A percentile compares a stretch with the other conserved stretches of the same genome.
Evolutionary conservation across 176 grass and related monocot species (phyloP).

Genomic region (Metroxylon sagu): DNA sequence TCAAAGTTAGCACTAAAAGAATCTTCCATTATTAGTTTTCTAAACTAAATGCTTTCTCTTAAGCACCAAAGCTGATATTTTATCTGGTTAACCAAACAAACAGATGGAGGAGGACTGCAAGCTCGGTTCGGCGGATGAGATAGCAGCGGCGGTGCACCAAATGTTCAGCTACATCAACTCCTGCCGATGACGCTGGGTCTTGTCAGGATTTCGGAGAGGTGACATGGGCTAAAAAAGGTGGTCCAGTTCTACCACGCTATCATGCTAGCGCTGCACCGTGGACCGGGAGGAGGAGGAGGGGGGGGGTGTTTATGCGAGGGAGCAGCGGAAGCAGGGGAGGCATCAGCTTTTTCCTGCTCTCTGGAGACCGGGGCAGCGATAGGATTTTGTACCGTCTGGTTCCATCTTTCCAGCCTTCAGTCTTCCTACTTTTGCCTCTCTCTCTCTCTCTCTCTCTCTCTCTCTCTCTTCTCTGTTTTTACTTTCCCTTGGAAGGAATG

Average conservation of each 20-base stretch:
- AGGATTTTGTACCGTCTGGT: neutral
- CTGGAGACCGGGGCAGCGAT: neutral
- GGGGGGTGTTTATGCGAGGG: too few relatives aligned
- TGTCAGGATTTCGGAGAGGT: neutral
- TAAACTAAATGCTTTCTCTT: too few relatives aligned
- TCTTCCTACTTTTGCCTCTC: neutral
- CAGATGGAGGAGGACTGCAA: constrained; percentile 97
- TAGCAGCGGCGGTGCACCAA: constrained; percentile 81
- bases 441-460: neutral
- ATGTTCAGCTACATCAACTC: constrained; percentile 76
- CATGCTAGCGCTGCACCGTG: too few relatives aligned
- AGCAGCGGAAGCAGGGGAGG: too few relatives aligned
- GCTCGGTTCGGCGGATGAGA: constrained; percentile 79
- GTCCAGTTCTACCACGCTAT: too few relatives aligned
- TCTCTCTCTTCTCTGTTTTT: neutral
- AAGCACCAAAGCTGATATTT: too few relatives aligned
- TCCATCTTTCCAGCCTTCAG: neutral
- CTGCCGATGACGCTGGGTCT: constrained; percentile 35
- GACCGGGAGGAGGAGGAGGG: too few relatives aligned
- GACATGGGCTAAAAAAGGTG: neutral
- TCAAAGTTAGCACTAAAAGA: constrained; percentile 36
- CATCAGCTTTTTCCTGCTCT: neutral
- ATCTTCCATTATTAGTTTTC: too few relatives aligned
- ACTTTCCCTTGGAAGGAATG: neutral
- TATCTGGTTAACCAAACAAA: neutral